Evolutionary conservation across 805 yeast species (phyloP).

Genomic region (Wickerhamiella azyma): DNA sequence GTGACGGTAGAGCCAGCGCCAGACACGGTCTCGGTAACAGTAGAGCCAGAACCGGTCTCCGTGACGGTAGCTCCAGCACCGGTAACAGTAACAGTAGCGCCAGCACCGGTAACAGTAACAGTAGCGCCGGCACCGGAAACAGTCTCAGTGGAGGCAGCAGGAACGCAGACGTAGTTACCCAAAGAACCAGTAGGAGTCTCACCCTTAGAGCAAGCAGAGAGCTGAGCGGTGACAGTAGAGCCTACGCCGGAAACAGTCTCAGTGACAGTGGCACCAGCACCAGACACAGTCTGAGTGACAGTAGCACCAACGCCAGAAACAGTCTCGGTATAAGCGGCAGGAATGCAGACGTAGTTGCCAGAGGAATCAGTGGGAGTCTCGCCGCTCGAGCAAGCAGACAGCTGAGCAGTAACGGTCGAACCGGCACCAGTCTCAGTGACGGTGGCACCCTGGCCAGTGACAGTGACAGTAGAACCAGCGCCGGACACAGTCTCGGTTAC

Average conservation of each 20-base stretch:
- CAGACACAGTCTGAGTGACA: constrained; percentile 12
- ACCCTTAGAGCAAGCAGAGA: constrained; percentile 2
- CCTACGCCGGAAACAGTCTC: constrained; percentile 7
- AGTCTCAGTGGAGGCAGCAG: not conserved
- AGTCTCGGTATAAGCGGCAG: not conserved
- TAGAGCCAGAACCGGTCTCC: not conserved
- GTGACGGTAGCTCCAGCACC: constrained; percentile 12
- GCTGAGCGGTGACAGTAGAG: constrained; percentile 5
- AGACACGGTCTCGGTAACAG: constrained; percentile 3
- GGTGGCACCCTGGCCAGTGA: constrained; percentile 10
- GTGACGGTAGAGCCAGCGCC: constrained; percentile 8
- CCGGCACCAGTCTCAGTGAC: constrained; percentile 11
- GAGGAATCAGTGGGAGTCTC: constrained; percentile 7
- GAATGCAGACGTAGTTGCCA: constrained; percentile 4
- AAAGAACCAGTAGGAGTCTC: constrained; percentile 8
- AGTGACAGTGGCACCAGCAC: constrained; percentile 4
- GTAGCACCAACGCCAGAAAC: constrained; percentile 8
- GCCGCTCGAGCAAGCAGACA: constrained; percentile 2
- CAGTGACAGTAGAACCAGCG: constrained; percentile 11
- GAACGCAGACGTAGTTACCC: constrained; percentile 4
- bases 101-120: constrained; percentile 8
- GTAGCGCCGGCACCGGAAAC: constrained; percentile 1
- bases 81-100: not conserved
- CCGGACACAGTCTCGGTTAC: constrained; percentile 13
- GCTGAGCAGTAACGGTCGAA: constrained; percentile 5